Evolutionary conservation across 352 stramenopile species (phyloP), one percentile per base, ranked within the genome.

Genomic region (Aphanomyces euteiches): DNA sequence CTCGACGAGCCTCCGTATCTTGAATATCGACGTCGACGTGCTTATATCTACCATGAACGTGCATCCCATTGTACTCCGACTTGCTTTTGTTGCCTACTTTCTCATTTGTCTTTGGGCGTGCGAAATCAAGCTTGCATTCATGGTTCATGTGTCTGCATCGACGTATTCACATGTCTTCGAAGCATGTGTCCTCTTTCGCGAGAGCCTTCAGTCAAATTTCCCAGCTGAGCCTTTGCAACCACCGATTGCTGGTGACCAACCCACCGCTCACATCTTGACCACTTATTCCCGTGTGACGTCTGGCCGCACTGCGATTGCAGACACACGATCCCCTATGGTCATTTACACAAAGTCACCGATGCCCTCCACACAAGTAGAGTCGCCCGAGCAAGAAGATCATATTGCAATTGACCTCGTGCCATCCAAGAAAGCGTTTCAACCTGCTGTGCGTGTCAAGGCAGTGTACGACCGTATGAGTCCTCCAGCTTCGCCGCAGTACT

Each of bases 161-260:
- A 34, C 40, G 15, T 70, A 70, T 21, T 34, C n/a, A n/a, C 38
- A 61, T n/a, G 47, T 70, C 21, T 70, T 70, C 36, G 47, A 70
- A 50, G 47, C 64, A 3, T 15, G 47, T 21, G 54, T 56, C 17
- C 36, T 50, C 50, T 70, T 70, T 43, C 48, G 40, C 17, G 4
- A n/a, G 7, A 43, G 61, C 19, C 64, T 70, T 5, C 28, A 56
- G 34, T 37, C 54, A 39, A 28, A 37, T 61, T 61, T 61, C 54
- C 54, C 54, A 28, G 34, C 13, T 37, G 43, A 28, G 17, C 5
- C 37, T 37, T n/a, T 39, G 19, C 19, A 28, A n/a, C 34, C 8
- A 17, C 17, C 43, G 43, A 50, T n/a, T 12, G 43, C 1, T n/a
- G 43, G 43, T 2, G 17, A n/a, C 47, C 7, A 8, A 19, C 17